Base-by-base conservation (phyloP, 1,284 basidiomycete species). In the Leccinum subrobustum region DNA sequence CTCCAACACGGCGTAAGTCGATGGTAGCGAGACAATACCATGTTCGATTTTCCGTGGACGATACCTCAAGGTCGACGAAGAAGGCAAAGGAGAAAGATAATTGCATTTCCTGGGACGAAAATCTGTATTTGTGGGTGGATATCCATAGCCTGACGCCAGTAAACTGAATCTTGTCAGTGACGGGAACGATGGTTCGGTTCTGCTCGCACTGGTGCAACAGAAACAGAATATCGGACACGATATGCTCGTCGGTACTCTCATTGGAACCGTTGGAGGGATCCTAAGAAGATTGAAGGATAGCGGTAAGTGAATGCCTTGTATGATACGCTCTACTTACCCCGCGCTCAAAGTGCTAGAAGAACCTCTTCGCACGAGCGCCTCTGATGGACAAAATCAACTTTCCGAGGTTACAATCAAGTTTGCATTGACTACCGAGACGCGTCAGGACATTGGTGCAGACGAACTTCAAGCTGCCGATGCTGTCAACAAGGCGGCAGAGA, bases 61-160 rank as follows among this genome's bases (percentile, higher is more conserved):
- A 60, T 54, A 57, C 56, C 31, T 39, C 25, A 2, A 60, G 53
- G 16, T 59, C 64, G 11, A 68, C 66, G 50, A 68, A 33, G 6
- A 9, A n/a, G 0, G 42, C 25, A 12, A 67, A 56, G n/a, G 66
- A 64, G 33, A 50, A 39, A 54, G 52, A 58, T 16, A 61, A 60
- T 44, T 5, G 14, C 1, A 42, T 37, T 1, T 67, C 42, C 29
- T 68, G 69, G 68, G 33, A 60, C 25, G 55, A 68, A 4, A 51
- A 11, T 2, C 55, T 68, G 0, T 71, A 57, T 47, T 68, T 71
- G 68, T 71, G 11, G 4, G 69, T 66, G 9, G 7, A 50, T 29
- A 7, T 29, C 3, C 6, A n/a, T 37, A 47, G 33, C 16, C 11
- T 33, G n/a, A 25, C 11, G 11, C 6, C 4, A 48, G 16, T 0